Evolutionary conservation across 2,329 filamentous ascomycete species (phyloP).

Genomic region (Fusarium verticillioides): DNA sequence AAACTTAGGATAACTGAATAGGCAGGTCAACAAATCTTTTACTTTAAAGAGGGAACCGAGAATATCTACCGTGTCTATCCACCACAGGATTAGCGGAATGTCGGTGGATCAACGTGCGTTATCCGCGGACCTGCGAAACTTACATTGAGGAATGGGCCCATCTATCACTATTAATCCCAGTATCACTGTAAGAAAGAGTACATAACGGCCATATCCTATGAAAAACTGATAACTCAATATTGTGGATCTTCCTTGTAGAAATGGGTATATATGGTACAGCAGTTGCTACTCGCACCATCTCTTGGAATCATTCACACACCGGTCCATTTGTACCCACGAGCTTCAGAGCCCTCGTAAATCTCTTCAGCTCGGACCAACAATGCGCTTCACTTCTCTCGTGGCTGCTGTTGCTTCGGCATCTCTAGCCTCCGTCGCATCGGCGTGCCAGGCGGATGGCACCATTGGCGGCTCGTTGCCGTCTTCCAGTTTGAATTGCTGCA

Average conservation of each 20-base stretch:
- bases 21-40: accelerated
- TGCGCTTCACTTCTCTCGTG: neutral
- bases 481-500: neutral
- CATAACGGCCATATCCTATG: no score
- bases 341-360: no score
- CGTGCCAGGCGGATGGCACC: neutral
- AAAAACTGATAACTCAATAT: neutral
- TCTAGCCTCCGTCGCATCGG: neutral
- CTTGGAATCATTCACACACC: neutral
- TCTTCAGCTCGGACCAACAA: accelerated
- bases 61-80: accelerated
- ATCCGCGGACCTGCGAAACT: neutral
- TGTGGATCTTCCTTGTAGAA: no score
- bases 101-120: neutral
- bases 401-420: neutral
- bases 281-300: no score
- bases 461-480: neutral
- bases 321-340: neutral
- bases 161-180: no score
- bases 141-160: neutral
- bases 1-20: accelerated
- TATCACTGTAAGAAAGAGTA: neutral
- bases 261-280: accelerated
- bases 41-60: accelerated
- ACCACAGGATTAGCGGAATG: neutral